phyloP scores from a whole-genome alignment of 805 yeast genomes.

The Wickerhamiella spandovensis region DNA sequence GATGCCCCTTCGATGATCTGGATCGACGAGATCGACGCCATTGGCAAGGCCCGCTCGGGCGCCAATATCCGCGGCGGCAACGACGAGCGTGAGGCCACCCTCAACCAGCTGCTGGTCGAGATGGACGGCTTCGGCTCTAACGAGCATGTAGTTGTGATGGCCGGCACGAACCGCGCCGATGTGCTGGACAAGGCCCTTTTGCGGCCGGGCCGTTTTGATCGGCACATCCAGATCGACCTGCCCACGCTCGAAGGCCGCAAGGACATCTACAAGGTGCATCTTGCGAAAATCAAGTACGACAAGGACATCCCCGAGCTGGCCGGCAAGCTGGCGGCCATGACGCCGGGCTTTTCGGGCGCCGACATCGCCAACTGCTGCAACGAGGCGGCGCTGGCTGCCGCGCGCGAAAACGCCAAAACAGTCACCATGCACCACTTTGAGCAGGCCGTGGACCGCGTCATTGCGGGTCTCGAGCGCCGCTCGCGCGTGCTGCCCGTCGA shows the following conservation, averaged over 20 bases:
- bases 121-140: slow-evolving; percentile 88
- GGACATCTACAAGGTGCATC: slow-evolving; percentile 71
- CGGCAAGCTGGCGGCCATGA: slow-evolving; percentile 78
- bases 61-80: slow-evolving; percentile 55
- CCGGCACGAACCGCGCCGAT: slow-evolving; percentile 91
- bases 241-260: slow-evolving; percentile 87
- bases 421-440: slow-evolving; percentile 70
- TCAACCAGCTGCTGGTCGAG: slow-evolving; percentile 84
- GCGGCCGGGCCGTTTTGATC: slow-evolving; percentile 91
- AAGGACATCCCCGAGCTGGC: slow-evolving; percentile 47
- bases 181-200: slow-evolving; percentile 77
- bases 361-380: slow-evolving; percentile 91
- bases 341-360: slow-evolving; percentile 95
- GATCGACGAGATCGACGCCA: slow-evolving; percentile 92
- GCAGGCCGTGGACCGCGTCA: slow-evolving; percentile 84
- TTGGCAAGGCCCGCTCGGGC: slow-evolving; percentile 59
- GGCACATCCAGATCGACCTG: slow-evolving; percentile 73
- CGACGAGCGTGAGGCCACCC: slow-evolving; percentile 87
- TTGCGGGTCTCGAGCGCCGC: slow-evolving; percentile 87
- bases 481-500: slow-evolving; percentile 64
- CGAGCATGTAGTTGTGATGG: slow-evolving; percentile 85
- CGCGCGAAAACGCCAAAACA: slow-evolving; percentile 50
- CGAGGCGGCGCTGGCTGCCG: slow-evolving; percentile 89
- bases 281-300: slow-evolving; percentile 39
- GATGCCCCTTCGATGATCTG: slow-evolving; percentile 85